Percentiles rank a stretch among this genome's conserved stretches.
Conservation (phyloP, 192 early-diverging fungal genomes). For the Coemansia pectinata region DNA sequence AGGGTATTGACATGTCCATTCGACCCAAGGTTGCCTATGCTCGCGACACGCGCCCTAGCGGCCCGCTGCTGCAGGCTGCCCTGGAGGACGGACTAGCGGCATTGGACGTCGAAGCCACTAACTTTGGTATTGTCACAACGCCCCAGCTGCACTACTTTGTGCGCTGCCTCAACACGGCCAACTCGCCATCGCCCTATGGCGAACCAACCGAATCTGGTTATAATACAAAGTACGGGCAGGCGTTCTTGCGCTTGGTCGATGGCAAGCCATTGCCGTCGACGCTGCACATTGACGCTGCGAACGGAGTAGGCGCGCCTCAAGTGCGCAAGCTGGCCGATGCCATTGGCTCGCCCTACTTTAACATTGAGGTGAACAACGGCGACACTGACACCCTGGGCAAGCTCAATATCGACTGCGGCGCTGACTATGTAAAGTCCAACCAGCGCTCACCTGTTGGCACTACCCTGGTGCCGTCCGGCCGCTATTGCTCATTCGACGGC, state of each 20-base stretch:
- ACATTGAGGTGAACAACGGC: constrained; percentile 73
- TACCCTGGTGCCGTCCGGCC: constrained; percentile 62
- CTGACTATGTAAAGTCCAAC: constrained; percentile 96
- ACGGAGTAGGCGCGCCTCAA: constrained; percentile 95
- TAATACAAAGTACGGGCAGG: constrained; percentile 83
- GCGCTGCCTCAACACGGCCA: constrained; percentile 82
- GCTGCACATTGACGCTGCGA: constrained; percentile 88
- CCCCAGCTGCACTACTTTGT: constrained; percentile 96
- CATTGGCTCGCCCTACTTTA: constrained; percentile 65
- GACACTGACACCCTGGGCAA: constrained; percentile 68
- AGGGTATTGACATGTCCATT: constrained; percentile 71
- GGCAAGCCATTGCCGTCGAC: constrained; percentile 69
- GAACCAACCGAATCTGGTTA: constrained; percentile 91
- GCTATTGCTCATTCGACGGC: constrained; percentile 92
- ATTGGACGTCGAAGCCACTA: constrained; percentile 65
- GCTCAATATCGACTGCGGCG: constrained; percentile 92
- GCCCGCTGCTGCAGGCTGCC: constrained; percentile 74
- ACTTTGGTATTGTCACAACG: constrained; percentile 91
- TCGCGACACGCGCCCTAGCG: constrained; percentile 93
- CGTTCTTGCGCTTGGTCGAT: constrained; percentile 78
- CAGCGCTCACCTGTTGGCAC: constrained; percentile 78
- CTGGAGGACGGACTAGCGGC: constrained; percentile 81
- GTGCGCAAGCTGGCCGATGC: constrained; percentile 71
- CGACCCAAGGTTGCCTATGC: constrained; percentile 79
- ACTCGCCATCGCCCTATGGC: constrained; percentile 76